Evolutionary conservation across 2,329 filamentous ascomycete genomes (phyloP).

Genomic region (Pseudocercospora eumusae): DNA sequence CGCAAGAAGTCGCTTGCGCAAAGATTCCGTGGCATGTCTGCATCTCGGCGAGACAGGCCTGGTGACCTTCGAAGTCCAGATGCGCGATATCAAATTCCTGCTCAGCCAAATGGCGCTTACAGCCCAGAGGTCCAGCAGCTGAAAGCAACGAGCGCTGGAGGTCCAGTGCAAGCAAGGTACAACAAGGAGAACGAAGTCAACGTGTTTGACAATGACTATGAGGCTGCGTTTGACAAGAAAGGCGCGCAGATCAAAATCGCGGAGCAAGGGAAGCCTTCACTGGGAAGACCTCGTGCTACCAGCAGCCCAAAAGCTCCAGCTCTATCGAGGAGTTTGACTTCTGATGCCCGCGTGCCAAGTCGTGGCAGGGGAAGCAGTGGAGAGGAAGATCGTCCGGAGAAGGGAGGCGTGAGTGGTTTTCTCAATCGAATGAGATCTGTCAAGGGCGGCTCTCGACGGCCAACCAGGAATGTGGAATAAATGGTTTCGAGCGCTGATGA

Average conservation of each 20-base stretch:
- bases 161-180: slow-evolving; percentile 42
- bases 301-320: slow-evolving; percentile 58
- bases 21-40: slow-evolving; percentile 81
- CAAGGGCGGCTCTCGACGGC: slow-evolving; percentile 64
- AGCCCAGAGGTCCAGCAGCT: slow-evolving; percentile 29
- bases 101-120: slow-evolving; percentile 20
- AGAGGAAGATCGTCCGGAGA: slow-evolving; percentile 44
- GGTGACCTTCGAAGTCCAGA: slow-evolving; percentile 49
- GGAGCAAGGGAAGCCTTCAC: slow-evolving; percentile 45
- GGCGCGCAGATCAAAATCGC: slow-evolving; percentile 58
- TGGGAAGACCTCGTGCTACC: slow-evolving; percentile 44
- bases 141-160: slow-evolving; percentile 45
- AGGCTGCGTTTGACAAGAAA: slow-evolving; percentile 66
- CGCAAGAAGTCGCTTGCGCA: slow-evolving; percentile 95
- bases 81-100: slow-evolving; percentile 50
- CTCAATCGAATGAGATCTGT: slow-evolving; percentile 79
- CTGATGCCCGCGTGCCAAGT: slow-evolving; percentile 23
- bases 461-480: slow-evolving; percentile 38
- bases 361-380: slow-evolving; percentile 42
- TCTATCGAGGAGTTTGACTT: slow-evolving; percentile 25
- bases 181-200: slow-evolving; percentile 56
- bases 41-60: slow-evolving; percentile 57
- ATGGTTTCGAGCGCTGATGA: background rate
- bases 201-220: slow-evolving; percentile 76
- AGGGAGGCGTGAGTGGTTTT: slow-evolving; percentile 56